Evolutionary conservation across 2,329 filamentous ascomycete genomes (phyloP).

Genomic region (Hypoxylon rubiginosum): DNA sequence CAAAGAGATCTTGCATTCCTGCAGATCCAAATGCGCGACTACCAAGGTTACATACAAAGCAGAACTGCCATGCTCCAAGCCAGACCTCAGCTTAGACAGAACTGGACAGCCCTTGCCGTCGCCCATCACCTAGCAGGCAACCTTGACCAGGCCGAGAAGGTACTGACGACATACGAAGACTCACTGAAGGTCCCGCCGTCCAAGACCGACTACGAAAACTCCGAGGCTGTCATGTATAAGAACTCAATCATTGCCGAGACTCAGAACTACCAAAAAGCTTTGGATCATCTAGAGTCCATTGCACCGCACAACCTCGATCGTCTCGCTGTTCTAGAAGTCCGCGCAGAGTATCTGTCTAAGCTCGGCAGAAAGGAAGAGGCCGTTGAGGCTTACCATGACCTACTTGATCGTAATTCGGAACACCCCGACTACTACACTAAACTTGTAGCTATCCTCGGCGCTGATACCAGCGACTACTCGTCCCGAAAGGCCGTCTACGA

Average conservation of each 20-base stretch:
- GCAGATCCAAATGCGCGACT: conserved; percentile 97
- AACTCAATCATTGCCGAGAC: conserved; percentile 93
- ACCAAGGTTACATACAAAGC: conserved; percentile 91
- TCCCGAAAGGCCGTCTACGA: conserved; percentile 82
- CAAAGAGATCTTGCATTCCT: conserved; percentile 92
- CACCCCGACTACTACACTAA: conserved; percentile 87
- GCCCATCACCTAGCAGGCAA: conserved; percentile 93
- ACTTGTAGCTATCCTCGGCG: conserved; percentile 76
- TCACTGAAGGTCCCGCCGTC: conserved; percentile 86
- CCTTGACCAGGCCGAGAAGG: conserved; percentile 86
- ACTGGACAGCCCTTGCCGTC: conserved; percentile 97
- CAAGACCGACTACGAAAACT: conserved; percentile 88
- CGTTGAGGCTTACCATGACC: conserved; percentile 80
- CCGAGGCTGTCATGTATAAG: conserved; percentile 94
- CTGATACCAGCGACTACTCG: conserved; percentile 71
- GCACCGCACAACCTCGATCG: conserved; percentile 86
- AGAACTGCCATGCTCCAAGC: conserved; percentile 88
- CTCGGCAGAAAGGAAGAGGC: conserved; percentile 85
- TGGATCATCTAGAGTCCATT: conserved; percentile 86
- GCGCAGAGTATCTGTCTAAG: conserved; percentile 85
- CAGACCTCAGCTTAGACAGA: conserved; percentile 84
- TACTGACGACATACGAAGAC: conserved; percentile 91
- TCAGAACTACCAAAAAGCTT: conserved; percentile 83
- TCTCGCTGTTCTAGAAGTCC: conserved; percentile 85
- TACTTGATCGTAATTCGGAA: conserved; percentile 90